These are phyloP conservation scores for Chalaropsis thielavioides DNA, from an alignment of 2,329 filamentous ascomycete genomes.

Conservation along the genomic window DNA sequence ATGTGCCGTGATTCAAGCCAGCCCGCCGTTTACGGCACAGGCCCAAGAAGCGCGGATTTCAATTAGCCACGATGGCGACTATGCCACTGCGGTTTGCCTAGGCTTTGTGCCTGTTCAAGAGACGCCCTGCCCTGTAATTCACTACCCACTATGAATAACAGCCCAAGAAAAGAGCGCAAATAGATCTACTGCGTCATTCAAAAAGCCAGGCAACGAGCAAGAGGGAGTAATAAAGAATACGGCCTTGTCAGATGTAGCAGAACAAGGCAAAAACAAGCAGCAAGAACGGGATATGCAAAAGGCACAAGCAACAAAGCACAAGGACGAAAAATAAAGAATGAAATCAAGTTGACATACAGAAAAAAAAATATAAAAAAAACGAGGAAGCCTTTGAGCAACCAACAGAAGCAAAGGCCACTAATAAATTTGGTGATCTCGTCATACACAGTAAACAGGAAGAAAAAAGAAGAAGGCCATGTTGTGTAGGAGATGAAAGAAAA, in stretches of 20 bases:
- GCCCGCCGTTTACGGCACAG: background rate
- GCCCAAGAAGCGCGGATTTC: constrained; percentile 51
- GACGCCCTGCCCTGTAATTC: background rate
- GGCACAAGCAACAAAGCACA: background rate
- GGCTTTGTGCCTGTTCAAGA: constrained; percentile 24
- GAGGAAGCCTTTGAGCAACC: background rate
- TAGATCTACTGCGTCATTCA: background rate
- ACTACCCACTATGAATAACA: background rate
- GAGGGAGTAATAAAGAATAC: background rate
- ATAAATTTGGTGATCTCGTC: background rate
- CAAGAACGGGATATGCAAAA: background rate
- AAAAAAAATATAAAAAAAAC: background rate
- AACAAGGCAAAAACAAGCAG: background rate
- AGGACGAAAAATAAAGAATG: background rate
- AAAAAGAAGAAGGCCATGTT: constrained; percentile 8
- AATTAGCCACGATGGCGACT: constrained; percentile 79
- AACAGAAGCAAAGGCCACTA: background rate
- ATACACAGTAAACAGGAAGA: background rate
- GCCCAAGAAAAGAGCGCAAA: background rate
- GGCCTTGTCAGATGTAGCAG: background rate
- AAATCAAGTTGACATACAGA: background rate
- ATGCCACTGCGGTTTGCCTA: constrained; percentile 57
- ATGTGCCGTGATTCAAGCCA: constrained; percentile 8
- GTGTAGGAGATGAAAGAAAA: background rate
- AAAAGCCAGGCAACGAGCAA: background rate